These are phyloP conservation scores for Dimargaris xerosporica DNA, from an alignment of 192 early-diverging fungal genomes.

Conservation along the genomic window DNA sequence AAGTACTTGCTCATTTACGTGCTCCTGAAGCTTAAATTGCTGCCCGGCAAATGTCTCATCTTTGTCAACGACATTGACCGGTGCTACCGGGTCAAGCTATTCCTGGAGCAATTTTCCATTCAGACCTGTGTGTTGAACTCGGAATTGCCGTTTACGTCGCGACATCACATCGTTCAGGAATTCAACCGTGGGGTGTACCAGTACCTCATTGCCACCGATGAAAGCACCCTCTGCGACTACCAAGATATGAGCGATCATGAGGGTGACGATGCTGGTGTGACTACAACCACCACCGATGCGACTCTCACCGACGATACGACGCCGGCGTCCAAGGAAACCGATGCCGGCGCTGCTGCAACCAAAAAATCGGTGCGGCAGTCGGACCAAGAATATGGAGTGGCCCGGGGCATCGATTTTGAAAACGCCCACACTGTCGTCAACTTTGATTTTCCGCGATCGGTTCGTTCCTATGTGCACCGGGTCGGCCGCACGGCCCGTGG, in stretches of 20 bases:
- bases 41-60: slow-evolving; percentile 80
- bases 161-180: slow-evolving; percentile 91
- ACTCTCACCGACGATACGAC: slow-evolving; percentile 8
- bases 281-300: slow-evolving; percentile 14
- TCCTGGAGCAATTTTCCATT: slow-evolving; percentile 93
- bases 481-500: slow-evolving; percentile 92
- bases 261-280: slow-evolving; percentile 17
- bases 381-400: slow-evolving; percentile 90
- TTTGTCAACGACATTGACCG: slow-evolving; percentile 96
- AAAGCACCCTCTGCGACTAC: slow-evolving; percentile 52
- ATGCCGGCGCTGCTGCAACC: slow-evolving; percentile 15
- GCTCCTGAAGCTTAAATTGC: slow-evolving; percentile 75
- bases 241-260: slow-evolving; percentile 33
- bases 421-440: slow-evolving; percentile 88
- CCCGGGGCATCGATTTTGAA: slow-evolving; percentile 92
- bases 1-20: slow-evolving; percentile 83
- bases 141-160: slow-evolving; percentile 80
- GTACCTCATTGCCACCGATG: slow-evolving; percentile 92
- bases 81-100: slow-evolving; percentile 81
- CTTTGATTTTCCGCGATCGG: slow-evolving; percentile 85
- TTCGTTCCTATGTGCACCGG: slow-evolving; percentile 81
- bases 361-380: slow-evolving; percentile 30
- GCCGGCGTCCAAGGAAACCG: slow-evolving; percentile 13
- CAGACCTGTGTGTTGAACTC: slow-evolving; percentile 85
- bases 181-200: slow-evolving; percentile 94